Base-by-base conservation (phyloP, 2,329 filamentous ascomycete genomes). In the Pseudogymnoascus pannorum region DNA sequence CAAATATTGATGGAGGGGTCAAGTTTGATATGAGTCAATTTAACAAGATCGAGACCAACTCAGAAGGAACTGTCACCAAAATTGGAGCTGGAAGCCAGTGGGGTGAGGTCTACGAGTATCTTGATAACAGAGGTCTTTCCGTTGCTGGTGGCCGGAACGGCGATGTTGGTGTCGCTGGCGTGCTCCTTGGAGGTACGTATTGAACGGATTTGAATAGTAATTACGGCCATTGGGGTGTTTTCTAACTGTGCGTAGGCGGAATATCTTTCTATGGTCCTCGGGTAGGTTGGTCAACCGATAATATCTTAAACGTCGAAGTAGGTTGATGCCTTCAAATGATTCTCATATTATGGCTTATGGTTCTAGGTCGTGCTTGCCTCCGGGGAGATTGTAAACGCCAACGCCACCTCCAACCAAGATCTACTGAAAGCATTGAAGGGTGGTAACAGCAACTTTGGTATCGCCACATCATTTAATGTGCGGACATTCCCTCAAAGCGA, bases 361-460 rank as follows among this genome's bases (percentile, higher is more conserved):
- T 12, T 29, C 36, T 20, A 60, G 65, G 73, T 85, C 38, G 81
- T 86, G 3, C 74, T 84, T 0, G 76, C 79, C 14, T 75, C 79
- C 63, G 78, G 80, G 6, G 68, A 72, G 4, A 74, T 83, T 44
- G 71, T 81, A 38, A 77, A 75, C 3, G 81, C 77, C 2, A 79
- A 75, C 14, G 66, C 68, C 4, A 67, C 67, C 0, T 67, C 72
- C 7, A 72, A 84, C 63, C 62, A 75, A 0, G 81, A 84, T 61
- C 73, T 86, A 5, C 84, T 75, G 70, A 74, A 73, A 64, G 81
- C 78, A 0, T 75, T 85, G 3, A 78, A 79, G 61, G 83, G 82
- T 8, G 82, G 83, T 14, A 78, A 78, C n/a, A 81, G 78, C 70
- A 84, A 82, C 67, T 83, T 79, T 63, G 82, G 81, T 48, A 75